Base-by-base conservation (phyloP, 2,329 filamentous ascomycete genomes). In the Pseudogymnoascus sp. region DNA sequence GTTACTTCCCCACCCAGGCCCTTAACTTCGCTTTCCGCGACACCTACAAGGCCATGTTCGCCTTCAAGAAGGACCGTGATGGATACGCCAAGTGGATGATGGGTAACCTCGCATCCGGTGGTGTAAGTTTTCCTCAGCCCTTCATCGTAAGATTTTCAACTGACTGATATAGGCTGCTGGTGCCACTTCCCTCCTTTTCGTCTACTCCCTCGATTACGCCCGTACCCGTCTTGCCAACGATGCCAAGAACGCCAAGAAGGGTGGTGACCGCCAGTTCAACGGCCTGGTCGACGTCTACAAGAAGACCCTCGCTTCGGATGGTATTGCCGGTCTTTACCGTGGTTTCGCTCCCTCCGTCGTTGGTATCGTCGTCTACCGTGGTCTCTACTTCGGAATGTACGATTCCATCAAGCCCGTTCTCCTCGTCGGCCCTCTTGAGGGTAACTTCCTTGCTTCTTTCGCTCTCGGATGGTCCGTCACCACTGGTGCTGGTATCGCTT, bases 381-480 rank as follows among this genome's bases (percentile, higher is more conserved):
- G 94, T 96, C 91, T 99, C 73, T 99, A 99, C 92, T 99, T 99
- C 89, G 94, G 94, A 77, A 89, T 99, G 89, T 99, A 99, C 91
- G 94, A 99, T 83, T 99, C 94, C 72, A 87, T 99, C 85, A 99
- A 99, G 91, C 94, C 94, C 72, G 90, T 97, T 75, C 78, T 97
- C 80, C 90, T 99, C 69, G 85, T 88, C 76, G 94, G 94, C 77
- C 66, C 76, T 77, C 90, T 99, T 72, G 85, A 91, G 82, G 92
- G 92, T 82, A 96, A 92, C 90, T 99, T 99, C 92, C 82, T 99
- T 74, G 94, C 94, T 78, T 99, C 94, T 70, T 99, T 99, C 91
- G 75, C 84, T 76, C 94, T 99, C 79, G 94, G 94, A 77, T 99
- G 94, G 94, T 82, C 83, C 79, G 94, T 99, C 85, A 99, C 94